Percentiles rank a stretch among this genome's conserved stretches.
Conservation (phyloP, 148 eudicot genomes). For the Heliamphora exappendiculata region DNA sequence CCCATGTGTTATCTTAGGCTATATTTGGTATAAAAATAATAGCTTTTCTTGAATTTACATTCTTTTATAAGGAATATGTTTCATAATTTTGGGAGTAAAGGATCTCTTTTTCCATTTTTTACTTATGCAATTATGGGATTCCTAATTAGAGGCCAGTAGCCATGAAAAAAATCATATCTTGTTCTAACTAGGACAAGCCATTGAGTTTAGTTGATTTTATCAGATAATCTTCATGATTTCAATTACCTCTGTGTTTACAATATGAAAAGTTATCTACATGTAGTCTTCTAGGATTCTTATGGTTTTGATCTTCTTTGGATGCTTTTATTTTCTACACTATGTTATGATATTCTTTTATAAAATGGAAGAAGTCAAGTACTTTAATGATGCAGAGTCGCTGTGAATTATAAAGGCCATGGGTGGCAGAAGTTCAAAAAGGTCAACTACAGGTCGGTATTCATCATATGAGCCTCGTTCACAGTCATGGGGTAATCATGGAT, state of each 20-base stretch:
- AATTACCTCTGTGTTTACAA: background rate
- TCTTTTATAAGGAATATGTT: background rate
- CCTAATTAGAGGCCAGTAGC: background rate
- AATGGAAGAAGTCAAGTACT: slow-evolving; percentile 2
- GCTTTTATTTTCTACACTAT: background rate
- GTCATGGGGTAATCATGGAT: slow-evolving; percentile 19
- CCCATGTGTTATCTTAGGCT: background rate
- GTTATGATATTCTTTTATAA: background rate
- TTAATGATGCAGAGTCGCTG: slow-evolving; percentile 12
- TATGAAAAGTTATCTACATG: background rate
- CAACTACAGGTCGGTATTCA: slow-evolving; percentile 34
- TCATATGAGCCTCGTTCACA: slow-evolving; percentile 36
- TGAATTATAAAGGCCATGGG: slow-evolving; percentile 36
- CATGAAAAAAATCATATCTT: too few species aligned
- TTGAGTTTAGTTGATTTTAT: background rate
- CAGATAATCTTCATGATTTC: background rate
- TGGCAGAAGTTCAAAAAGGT: slow-evolving; percentile 37
- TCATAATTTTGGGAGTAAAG: background rate
- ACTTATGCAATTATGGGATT: background rate
- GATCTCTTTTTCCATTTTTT: background rate
- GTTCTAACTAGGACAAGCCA: background rate
- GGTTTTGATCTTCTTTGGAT: background rate
- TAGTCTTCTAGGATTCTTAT: background rate
- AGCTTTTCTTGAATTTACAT: background rate
- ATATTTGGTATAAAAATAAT: background rate